Percentiles rank a stretch among this genome's conserved stretches.
phyloP scores from a whole-genome alignment of 192 early-diverging fungal genomes.

The Coemansia sp. region DNA sequence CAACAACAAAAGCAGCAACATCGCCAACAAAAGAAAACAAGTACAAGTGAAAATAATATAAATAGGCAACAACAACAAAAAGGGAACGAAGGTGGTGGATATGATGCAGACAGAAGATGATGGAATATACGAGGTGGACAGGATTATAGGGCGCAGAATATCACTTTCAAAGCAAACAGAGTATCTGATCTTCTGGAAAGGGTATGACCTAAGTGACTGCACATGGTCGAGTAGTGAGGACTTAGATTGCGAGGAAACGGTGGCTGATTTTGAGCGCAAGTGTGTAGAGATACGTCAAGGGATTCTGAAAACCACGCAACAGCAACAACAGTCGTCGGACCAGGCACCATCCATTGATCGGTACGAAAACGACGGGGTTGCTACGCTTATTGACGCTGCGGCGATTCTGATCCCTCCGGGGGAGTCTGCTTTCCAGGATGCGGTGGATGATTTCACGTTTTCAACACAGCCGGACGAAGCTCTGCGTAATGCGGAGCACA shows the following conservation, averaged over 20 bases:
- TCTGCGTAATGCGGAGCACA: not conserved
- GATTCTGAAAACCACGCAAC: not conserved
- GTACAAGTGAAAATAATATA: not conserved
- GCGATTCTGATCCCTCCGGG: conserved; percentile 5
- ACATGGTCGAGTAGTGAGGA: conserved; percentile 17
- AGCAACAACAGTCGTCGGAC: too few relatives aligned
- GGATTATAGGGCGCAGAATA: conserved; percentile 41
- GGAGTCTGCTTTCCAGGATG: conserved; percentile 18
- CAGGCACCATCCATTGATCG: conserved; percentile 8
- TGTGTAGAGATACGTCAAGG: conserved; percentile 23
- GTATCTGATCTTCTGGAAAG: conserved; percentile 34
- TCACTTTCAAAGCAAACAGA: conserved; percentile 23
- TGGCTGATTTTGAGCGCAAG: conserved; percentile 32
- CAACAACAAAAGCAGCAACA: too few relatives aligned
- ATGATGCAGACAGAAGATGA: not conserved
- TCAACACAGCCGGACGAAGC: not conserved
- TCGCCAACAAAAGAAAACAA: not conserved
- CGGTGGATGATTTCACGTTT: conserved; percentile 34
- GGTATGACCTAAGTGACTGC: conserved; percentile 19
- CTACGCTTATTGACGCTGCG: conserved; percentile 35
- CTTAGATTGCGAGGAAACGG: conserved; percentile 9
- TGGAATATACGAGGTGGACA: conserved; percentile 32
- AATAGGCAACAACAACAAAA: not conserved
- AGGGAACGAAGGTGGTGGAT: not conserved
- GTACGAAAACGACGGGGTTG: conserved; percentile 38